Evolutionary conservation across 305 asterid species (phyloP).

Genomic region (Rubia occidens): DNA sequence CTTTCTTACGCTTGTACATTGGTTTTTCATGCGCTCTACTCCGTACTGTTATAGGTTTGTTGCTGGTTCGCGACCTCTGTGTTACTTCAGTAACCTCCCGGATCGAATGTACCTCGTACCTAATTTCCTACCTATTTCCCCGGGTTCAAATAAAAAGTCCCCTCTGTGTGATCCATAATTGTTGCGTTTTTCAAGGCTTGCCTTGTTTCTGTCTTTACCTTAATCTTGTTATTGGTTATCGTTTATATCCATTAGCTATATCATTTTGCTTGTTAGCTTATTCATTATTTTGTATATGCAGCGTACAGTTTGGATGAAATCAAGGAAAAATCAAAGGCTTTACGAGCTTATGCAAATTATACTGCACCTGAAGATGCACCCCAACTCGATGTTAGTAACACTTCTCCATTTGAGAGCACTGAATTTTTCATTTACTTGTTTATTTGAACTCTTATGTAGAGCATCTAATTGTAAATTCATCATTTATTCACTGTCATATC

Average conservation of each 20-base stretch:
- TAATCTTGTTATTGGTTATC: background rate
- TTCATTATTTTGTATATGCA: slow-evolving; percentile 25
- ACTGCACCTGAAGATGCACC: slow-evolving; percentile 46
- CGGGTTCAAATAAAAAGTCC: background rate
- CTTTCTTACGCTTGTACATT: background rate
- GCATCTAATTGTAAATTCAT: background rate
- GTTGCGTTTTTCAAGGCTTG: background rate
- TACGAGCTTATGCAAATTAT: slow-evolving; percentile 46
- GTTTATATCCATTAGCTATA: background rate
- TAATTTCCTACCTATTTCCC: background rate
- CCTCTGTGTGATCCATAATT: background rate
- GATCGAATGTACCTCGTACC: background rate
- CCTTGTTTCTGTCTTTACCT: background rate
- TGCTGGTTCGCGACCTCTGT: background rate
- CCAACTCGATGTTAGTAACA: slow-evolving; percentile 47
- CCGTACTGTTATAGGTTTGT: background rate
- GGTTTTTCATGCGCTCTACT: background rate
- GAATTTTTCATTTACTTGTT: background rate
- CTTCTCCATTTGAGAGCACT: background rate
- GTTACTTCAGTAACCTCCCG: background rate
- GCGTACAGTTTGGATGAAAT: slow-evolving; percentile 70
- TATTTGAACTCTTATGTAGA: background rate
- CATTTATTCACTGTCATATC: background rate
- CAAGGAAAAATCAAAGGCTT: slow-evolving; percentile 49
- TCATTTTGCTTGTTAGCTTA: background rate